phyloP scores from a whole-genome alignment of 495 filamentous ascomycete species.

The Penicillium tannophilum region DNA sequence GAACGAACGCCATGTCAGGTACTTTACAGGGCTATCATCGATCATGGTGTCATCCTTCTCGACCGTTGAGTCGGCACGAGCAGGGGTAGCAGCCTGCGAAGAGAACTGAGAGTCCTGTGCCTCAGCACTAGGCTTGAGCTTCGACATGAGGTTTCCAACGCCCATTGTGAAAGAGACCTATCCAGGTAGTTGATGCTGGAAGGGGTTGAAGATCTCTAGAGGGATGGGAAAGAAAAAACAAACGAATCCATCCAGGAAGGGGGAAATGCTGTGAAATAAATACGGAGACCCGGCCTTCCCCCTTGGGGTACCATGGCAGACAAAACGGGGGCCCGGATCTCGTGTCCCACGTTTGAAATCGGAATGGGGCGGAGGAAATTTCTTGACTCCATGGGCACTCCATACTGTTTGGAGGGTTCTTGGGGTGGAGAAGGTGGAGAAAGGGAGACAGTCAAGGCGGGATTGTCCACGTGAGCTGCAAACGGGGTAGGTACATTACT shows the following conservation, averaged over 20 bases:
- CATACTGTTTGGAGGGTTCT: conserved; percentile 23
- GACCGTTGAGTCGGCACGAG: conserved; percentile 37
- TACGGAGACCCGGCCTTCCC: conserved; percentile 27
- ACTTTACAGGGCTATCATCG: conserved; percentile 50
- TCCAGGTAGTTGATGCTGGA: conserved; percentile 13
- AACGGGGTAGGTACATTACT: conserved; percentile 1
- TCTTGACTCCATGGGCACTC: conserved; percentile 30
- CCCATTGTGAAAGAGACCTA: conserved; percentile 37
- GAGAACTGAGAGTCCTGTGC: conserved; percentile 26
- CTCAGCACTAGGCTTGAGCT: conserved; percentile 33
- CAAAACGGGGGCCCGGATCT: conserved; percentile 44
- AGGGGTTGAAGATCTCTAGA: conserved; percentile 6
- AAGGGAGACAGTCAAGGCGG: conserved; percentile 8
- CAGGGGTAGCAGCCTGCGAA: conserved; percentile 41
- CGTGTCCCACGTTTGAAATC: conserved; percentile 29
- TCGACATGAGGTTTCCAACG: conserved; percentile 35
- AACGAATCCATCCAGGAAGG: conserved; percentile 8
- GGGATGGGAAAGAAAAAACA: conserved; percentile 18
- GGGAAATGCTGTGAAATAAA: conserved; percentile 25
- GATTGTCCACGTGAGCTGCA: conserved; percentile 24
- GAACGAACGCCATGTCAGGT: conserved; percentile 52
- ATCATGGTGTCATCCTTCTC: conserved; percentile 46
- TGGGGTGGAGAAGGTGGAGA: conserved; percentile 31
- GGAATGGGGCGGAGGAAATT: conserved; percentile 32
- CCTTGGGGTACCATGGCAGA: conserved; percentile 39